These are phyloP conservation scores for Phytopythium ostracodes DNA, from an alignment of 352 stramenopile species.

Conservation along the genomic window DNA sequence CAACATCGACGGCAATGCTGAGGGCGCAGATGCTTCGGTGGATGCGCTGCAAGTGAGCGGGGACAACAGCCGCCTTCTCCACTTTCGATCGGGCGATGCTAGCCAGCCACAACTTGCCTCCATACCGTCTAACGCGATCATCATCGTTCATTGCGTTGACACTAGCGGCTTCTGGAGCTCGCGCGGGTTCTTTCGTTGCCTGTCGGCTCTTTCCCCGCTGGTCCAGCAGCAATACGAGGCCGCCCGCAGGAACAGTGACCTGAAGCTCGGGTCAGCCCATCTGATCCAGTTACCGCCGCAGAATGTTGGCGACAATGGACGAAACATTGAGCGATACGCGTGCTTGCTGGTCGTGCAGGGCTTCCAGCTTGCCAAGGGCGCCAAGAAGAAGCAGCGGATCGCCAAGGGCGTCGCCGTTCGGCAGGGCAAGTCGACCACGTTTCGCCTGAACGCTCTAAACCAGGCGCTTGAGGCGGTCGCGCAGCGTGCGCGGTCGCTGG, in stretches of 20 bases:
- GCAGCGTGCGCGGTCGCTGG: constrained; percentile 22
- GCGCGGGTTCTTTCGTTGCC: constrained; percentile 66
- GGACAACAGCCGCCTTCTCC: constrained; percentile 22
- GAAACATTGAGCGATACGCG: constrained; percentile 33
- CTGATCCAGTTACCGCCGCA: constrained; percentile 39
- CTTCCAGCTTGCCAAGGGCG: constrained; percentile 24
- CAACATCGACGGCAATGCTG: constrained; percentile 2
- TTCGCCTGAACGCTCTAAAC: constrained; percentile 63
- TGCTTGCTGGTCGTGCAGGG: constrained; percentile 74
- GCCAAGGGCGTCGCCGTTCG: constrained; percentile 30
- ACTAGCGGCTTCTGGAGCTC: constrained; percentile 69
- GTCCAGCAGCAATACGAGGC: constrained; percentile 67
- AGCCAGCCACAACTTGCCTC: constrained; percentile 29
- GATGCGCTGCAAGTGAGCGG: neutral
- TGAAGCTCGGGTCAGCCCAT: constrained; percentile 72
- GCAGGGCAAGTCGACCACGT: constrained; percentile 55
- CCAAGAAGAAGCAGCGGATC: constrained; percentile 49
- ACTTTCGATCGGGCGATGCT: constrained; percentile 57
- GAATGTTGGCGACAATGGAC: neutral
- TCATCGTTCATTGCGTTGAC: constrained; percentile 78
- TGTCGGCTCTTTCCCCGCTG: constrained; percentile 43
- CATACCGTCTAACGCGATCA: constrained; percentile 18
- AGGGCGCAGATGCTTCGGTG: constrained; percentile 4
- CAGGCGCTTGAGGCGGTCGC: constrained; percentile 39
- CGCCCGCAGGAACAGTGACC: constrained; percentile 44